Conservation (phyloP, 495 filamentous ascomycete genomes). For the Lasiosphaeria hispida region DNA sequence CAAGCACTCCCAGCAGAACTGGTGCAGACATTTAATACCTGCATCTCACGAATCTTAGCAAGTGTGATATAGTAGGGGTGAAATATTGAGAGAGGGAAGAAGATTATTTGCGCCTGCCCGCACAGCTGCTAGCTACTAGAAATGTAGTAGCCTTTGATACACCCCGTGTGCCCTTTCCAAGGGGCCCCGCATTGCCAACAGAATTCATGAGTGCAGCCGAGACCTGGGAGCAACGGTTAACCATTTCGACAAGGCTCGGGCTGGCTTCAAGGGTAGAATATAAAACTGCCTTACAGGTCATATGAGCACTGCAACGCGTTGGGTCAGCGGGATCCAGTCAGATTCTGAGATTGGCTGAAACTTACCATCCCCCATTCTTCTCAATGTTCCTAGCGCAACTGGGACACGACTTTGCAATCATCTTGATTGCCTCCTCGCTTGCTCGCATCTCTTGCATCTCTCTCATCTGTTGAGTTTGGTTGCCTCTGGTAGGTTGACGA, state of each 20-base stretch:
- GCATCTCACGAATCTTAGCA: neutral
- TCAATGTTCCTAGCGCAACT: conserved; percentile 33
- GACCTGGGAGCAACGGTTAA: too few relatives aligned
- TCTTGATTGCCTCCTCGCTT: conserved; percentile 16
- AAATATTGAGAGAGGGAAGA: too few relatives aligned
- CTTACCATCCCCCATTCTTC: conserved; percentile 37
- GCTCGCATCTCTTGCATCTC: conserved; percentile 8
- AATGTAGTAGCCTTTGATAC: too few relatives aligned
- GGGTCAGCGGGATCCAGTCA: too few relatives aligned
- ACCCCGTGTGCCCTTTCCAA: neutral
- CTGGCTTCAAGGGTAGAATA: too few relatives aligned
- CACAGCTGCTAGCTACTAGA: too few relatives aligned
- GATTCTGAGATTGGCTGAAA: too few relatives aligned
- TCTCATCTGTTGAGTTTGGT: too few relatives aligned
- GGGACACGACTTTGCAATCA: conserved; percentile 35
- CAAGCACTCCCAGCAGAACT: conserved; percentile 29
- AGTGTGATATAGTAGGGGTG: too few relatives aligned
- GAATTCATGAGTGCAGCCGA: conserved; percentile 15
- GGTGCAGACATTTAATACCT: conserved; percentile 20
- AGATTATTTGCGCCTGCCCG: too few relatives aligned
- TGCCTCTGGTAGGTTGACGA: neutral
- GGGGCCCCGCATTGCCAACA: conserved; percentile 19
- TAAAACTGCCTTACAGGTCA: conserved; percentile 35
- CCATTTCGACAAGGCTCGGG: too few relatives aligned
- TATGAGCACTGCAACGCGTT: conserved; percentile 33